phyloP scores from a whole-genome alignment of 2,329 filamentous ascomycete species.

The Fusarium sp. region DNA sequence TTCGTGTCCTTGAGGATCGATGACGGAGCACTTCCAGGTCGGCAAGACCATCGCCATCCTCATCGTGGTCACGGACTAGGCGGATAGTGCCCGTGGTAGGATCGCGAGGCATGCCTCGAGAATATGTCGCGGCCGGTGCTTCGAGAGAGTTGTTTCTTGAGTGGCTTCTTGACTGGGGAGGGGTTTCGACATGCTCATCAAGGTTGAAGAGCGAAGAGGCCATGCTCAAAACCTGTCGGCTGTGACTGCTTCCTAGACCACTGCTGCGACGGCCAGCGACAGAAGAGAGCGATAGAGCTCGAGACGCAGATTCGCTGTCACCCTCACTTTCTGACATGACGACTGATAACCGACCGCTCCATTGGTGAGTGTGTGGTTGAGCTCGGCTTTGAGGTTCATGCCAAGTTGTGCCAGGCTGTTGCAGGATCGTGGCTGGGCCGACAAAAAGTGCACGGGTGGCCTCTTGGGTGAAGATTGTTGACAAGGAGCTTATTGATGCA shows the following conservation, averaged over 20 bases:
- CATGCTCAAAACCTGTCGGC: slow-evolving; percentile 65
- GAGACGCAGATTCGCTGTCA: slow-evolving; percentile 59
- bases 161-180: slow-evolving; percentile 53
- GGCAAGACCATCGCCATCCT: slow-evolving; percentile 70
- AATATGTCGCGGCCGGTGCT: slow-evolving; percentile 56
- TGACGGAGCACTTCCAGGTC: slow-evolving; percentile 64
- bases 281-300: slow-evolving; percentile 57
- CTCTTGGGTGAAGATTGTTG: slow-evolving; percentile 62
- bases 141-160: slow-evolving; percentile 60
- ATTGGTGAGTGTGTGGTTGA: slow-evolving; percentile 60
- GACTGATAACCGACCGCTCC: slow-evolving; percentile 71
- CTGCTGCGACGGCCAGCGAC: slow-evolving; percentile 58
- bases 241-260: slow-evolving; percentile 60
- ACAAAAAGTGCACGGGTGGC: slow-evolving; percentile 49
- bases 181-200: slow-evolving; percentile 50
- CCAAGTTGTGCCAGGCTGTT: slow-evolving; percentile 40
- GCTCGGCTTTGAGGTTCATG: slow-evolving; percentile 33
- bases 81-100: slow-evolving; percentile 50
- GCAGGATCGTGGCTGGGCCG: slow-evolving; percentile 40
- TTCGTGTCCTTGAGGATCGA: slow-evolving; percentile 62
- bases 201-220: slow-evolving; percentile 61
- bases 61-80: slow-evolving; percentile 66
- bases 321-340: slow-evolving; percentile 70
- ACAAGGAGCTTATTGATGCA: slow-evolving; percentile 65
- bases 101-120: slow-evolving; percentile 51